Evolutionary conservation across 2,329 filamentous ascomycete genomes (phyloP), one percentile per base, ranked within the genome.

Genomic region (Decorospora gaudefroyi): DNA sequence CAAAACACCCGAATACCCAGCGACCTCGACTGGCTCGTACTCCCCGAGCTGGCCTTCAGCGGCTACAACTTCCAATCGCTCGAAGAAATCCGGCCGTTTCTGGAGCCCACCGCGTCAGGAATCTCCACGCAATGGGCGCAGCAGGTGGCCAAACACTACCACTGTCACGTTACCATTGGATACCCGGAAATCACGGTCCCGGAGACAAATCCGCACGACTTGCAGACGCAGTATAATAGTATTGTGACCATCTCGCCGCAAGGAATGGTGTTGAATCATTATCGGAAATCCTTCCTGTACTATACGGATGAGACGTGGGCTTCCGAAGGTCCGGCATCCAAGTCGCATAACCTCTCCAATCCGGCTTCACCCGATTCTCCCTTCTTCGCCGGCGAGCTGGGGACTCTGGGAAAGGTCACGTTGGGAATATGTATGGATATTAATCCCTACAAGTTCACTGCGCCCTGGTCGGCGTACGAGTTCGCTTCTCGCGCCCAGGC

Each of bases 11-110:
- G 42, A 11, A 55, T 67, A 12, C 66, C 63, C 1, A 27, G 45
- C 22, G 62, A 65, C 71, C 63, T 91, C 1, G 86, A 90, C 61
- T 76, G 91, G 19, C 74, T 93, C 0, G 81, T 92, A 0, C 72
- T 92, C 0, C 87, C 88, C 0, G 88, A 92, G 64, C 72, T 92
- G 66, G 86, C 88, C 1, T 90, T 92, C 62, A 79, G 82, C 82
- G 86, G 88, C 19, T 93, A 91, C 73, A 90, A 90, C 65, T 92
- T 91, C 72, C 78, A 80, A 28, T 86, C 84, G 0, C 67, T 88
- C 2, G 72, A 79, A 21, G 78, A 88, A 1, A 90, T 92, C 29
- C 70, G 71, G 1, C 85, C 86, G 0, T 87, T 76, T 55, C 79
- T 92, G 3, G 88, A 93, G 61, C 79, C 76, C 0, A 80, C 80